phyloP scores from a whole-genome alignment of 1,284 basidiomycete species.

The Marasmius oreades region DNA sequence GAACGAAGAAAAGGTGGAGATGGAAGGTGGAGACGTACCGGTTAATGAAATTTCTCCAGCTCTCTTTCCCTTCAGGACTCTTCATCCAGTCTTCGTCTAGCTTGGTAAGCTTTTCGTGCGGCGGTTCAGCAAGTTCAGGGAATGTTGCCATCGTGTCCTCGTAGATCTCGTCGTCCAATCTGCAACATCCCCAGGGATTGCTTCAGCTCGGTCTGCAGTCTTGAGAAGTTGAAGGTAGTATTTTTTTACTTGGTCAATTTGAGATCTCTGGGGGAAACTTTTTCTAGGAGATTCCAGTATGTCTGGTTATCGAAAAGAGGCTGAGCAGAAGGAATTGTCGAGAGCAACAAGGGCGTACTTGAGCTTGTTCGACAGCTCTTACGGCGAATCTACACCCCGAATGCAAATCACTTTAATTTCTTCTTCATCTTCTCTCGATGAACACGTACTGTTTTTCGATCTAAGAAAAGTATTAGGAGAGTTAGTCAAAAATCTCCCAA shows the following conservation, averaged over 20 bases:
- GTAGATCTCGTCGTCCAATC: constrained; percentile 91
- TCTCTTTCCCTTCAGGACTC: constrained; percentile 83
- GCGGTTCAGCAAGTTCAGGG: constrained; percentile 73
- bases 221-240: neutral
- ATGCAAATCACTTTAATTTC: neutral
- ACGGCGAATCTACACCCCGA: constrained; percentile 78
- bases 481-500: neutral
- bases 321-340: constrained; percentile 4
- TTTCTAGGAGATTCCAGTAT: constrained; percentile 93
- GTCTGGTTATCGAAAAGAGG: constrained; percentile 60
- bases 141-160: constrained; percentile 76
- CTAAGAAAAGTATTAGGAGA: constrained; percentile 33
- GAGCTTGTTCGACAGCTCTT: constrained; percentile 93
- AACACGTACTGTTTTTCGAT: constrained; percentile 91
- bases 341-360: constrained; percentile 47
- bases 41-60: constrained; percentile 90
- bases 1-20: neutral
- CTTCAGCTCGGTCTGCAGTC: neutral
- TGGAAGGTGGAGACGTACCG: constrained; percentile 70
- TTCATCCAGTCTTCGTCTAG: constrained; percentile 97
- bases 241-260: constrained; percentile 73
- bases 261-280: constrained; percentile 74
- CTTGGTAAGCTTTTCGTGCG: constrained; percentile 65
- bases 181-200: no score
- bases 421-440: neutral